phyloP scores from a whole-genome alignment of 73 alveolate species.

The Uronychia setigera region DNA sequence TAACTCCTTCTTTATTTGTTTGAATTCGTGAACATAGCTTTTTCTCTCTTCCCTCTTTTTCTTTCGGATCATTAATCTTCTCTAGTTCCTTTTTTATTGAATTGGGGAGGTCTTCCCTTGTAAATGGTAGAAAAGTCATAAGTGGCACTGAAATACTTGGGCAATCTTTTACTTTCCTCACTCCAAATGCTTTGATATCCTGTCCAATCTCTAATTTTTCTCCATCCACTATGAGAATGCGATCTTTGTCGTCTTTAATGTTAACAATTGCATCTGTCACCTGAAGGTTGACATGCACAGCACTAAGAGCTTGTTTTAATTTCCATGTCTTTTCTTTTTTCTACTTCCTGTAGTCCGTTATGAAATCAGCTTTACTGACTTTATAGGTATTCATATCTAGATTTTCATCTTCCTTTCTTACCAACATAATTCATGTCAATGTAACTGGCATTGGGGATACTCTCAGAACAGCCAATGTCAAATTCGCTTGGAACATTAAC shows the following conservation, averaged over 20 bases:
- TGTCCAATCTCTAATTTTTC: conserved; percentile 5
- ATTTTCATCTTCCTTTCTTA: no score
- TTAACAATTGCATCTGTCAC: conserved; percentile 14
- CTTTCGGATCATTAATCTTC: no score
- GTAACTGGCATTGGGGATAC: no score
- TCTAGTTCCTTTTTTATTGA: no score
- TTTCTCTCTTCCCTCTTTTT: conserved; percentile 1
- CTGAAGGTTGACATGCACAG: conserved; percentile 32
- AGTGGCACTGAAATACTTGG: no score
- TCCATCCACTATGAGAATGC: no score
- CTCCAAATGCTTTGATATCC: not conserved
- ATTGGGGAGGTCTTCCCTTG: no score
- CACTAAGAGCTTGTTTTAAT: conserved; percentile 17
- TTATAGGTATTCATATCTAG: conserved; percentile 36
- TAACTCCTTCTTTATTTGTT: no score
- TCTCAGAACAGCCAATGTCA: conserved; percentile 39
- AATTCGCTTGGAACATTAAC: conserved; percentile 49
- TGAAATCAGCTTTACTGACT: conserved; percentile 17
- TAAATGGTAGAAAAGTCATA: no score
- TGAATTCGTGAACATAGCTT: no score
- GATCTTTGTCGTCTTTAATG: not conserved
- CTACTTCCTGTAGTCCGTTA: not conserved
- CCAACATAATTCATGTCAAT: no score
- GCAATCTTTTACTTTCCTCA: not conserved
- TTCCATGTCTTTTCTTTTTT: conserved; percentile 19